Percentiles rank a stretch among this genome's conserved stretches.
Conservation (phyloP, 2,329 filamentous ascomycete genomes). For the Parafenestella ontariensis region DNA sequence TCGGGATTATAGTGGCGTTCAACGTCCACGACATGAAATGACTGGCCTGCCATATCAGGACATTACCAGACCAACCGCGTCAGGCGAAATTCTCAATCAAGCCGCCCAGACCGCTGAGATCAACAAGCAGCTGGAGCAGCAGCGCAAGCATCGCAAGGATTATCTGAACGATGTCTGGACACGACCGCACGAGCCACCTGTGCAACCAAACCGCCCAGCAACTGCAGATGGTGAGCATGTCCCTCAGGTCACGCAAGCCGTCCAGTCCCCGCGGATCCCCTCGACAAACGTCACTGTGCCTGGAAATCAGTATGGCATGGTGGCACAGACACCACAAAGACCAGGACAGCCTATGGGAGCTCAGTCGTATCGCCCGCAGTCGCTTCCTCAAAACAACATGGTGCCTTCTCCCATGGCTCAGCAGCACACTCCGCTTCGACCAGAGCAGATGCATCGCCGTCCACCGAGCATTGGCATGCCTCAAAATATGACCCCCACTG, state of each 20-base stretch:
- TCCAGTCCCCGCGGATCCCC: conserved; percentile 62
- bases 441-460: conserved; percentile 70
- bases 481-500: conserved; percentile 34
- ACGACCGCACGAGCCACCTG: conserved; percentile 79
- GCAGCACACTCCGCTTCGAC: conserved; percentile 66
- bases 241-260: conserved; percentile 52
- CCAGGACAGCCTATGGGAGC: conserved; percentile 68
- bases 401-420: conserved; percentile 75
- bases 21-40: conserved; percentile 87
- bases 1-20: conserved; percentile 82
- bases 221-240: conserved; percentile 49
- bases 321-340: conserved; percentile 65
- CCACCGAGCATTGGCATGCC: conserved; percentile 63
- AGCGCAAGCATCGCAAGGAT: conserved; percentile 78
- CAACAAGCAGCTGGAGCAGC: conserved; percentile 82
- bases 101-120: conserved; percentile 89
- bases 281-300: conserved; percentile 64
- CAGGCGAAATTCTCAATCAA: conserved; percentile 82
- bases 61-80: conserved; percentile 75
- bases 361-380: conserved; percentile 73
- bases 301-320: conserved; percentile 63
- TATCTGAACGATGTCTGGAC: conserved; percentile 85
- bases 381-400: conserved; percentile 74
- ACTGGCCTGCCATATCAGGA: conserved; percentile 85
- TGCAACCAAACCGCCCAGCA: conserved; percentile 54